A percentile compares a stretch with the other conserved stretches of the same genome.
These are phyloP conservation scores for Suaeda aralocaspica DNA, from an alignment of 148 eudicot genomes.

Conservation along the genomic window DNA sequence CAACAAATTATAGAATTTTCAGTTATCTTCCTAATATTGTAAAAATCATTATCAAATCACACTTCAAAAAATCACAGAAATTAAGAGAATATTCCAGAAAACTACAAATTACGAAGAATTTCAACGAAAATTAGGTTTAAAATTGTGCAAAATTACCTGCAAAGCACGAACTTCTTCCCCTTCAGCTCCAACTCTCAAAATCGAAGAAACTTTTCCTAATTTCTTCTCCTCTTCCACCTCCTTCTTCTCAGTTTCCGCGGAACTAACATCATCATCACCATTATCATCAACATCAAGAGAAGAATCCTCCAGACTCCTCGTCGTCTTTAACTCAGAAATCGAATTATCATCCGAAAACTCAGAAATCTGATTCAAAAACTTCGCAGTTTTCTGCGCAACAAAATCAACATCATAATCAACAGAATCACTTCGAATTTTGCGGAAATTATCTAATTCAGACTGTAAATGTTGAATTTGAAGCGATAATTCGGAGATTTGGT, in stretches of 20 bases:
- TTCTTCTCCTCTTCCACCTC: conserved; percentile 18
- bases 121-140: neutral
- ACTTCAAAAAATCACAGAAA: too few relatives aligned
- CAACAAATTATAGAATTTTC: too few relatives aligned
- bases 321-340: conserved; percentile 3
- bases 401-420: conserved; percentile 24
- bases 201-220: conserved; percentile 14
- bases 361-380: conserved; percentile 16
- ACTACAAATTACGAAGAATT: too few relatives aligned
- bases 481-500: conserved; percentile 40
- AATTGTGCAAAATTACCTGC: conserved; percentile 45
- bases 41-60: too few relatives aligned
- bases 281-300: neutral
- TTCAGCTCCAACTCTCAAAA: conserved; percentile 35
- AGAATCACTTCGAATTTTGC: neutral
- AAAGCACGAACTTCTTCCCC: conserved; percentile 67
- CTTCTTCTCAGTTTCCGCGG: neutral
- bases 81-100: too few relatives aligned
- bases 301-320: conserved; percentile 3
- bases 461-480: conserved; percentile 41
- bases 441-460: conserved; percentile 34
- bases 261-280: conserved; percentile 2
- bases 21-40: too few relatives aligned
- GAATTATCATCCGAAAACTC: conserved; percentile 17
- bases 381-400: conserved; percentile 27